Conservation (phyloP, 768 basidiomycete genomes). For the Psilocybe cyanescens region DNA sequence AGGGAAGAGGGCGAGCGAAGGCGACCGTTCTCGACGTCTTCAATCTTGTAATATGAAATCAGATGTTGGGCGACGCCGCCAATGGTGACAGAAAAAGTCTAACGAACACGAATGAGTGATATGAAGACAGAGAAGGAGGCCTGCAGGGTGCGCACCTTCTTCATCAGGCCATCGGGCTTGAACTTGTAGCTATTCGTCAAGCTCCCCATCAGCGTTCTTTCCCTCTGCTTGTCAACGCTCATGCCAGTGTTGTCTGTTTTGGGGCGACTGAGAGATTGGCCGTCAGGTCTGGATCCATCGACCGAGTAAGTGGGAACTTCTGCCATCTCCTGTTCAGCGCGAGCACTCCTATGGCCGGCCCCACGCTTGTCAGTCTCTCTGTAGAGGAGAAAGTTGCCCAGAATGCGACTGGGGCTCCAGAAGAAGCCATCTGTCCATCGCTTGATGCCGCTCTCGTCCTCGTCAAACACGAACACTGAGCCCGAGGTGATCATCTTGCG, state of each 20-base stretch:
- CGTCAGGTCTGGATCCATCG: slow-evolving; percentile 33
- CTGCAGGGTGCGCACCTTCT: slow-evolving; percentile 70
- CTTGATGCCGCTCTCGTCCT: slow-evolving; percentile 96
- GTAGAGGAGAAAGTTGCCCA: slow-evolving; percentile 95
- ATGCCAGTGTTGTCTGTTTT: slow-evolving; percentile 50
- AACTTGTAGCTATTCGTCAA: slow-evolving; percentile 94
- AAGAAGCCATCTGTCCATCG: slow-evolving; percentile 98
- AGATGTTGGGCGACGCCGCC: slow-evolving; percentile 87
- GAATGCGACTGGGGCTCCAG: slow-evolving; percentile 92
- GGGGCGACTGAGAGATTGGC: slow-evolving; percentile 65
- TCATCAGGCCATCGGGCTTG: slow-evolving; percentile 92
- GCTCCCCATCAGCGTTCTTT: slow-evolving; percentile 85
- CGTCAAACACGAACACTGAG: slow-evolving; percentile 96
- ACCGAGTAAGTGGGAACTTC: slow-evolving; percentile 37
- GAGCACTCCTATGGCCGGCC: slow-evolving; percentile 59
- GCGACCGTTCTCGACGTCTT: slow-evolving; percentile 88
- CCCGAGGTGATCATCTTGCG: slow-evolving; percentile 92
- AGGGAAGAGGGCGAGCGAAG: slow-evolving; percentile 87
- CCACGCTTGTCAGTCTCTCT: slow-evolving; percentile 90
- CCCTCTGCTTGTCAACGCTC: slow-evolving; percentile 71
- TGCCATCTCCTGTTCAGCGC: slow-evolving; percentile 37
- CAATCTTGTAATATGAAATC: slow-evolving; percentile 92
- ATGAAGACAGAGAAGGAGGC: slow-evolving; percentile 3
- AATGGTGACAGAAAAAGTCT: slow-evolving; percentile 93
- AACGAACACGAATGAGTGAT: slow-evolving; percentile 11